Evolutionary conservation across 2,329 filamentous ascomycete genomes (phyloP), one percentile per base, ranked within the genome.

Genomic region (Monosporascus sp.): DNA sequence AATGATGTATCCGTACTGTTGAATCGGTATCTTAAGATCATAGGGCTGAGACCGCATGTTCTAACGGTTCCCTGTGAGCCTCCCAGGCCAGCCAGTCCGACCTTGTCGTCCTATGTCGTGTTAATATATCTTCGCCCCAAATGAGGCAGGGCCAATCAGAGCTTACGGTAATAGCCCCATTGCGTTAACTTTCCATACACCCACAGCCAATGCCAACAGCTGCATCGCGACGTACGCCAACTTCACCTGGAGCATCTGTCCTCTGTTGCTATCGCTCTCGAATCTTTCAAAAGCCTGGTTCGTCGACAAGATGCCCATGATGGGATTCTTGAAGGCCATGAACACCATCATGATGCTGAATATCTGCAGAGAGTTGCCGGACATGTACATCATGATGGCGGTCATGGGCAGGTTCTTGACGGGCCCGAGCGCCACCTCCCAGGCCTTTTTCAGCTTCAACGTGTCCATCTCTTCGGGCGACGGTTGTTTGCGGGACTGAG

Each of bases 291-390:
- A 97, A n/a, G 89, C 89, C 66, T 86, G 82, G 68, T 94, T 91
- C 48, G 93, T 93, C 61, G 78, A 84, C 56, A 96, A 74, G 46
- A 97, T 76, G 37, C 92, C 94, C 72, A 90, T 84, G 56, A 99
- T 81, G 9, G 94, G 94, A 61, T 89, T 95, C 79, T 97, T 97
- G 81, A 99, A 99, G 46, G 96, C 86, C 88, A 97, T 97, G 66
- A 93, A 92, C 18, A 97, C 93, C 92, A 97, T 99, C 91, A 97
- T 97, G 74, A 99, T 97, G 73, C 89, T 95, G 78, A 99, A 99
- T 61, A 99, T 97, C 71, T 99, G 94, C 47, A 99, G 83, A 57
- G 90, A 91, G 76, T 97, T 99, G 66, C 94, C 94, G 35, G 93
- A 95, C 94, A 99, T 99, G 81, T 99, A 99, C 91, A 97, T 97